Conservation (phyloP, 495 filamentous ascomycete species). For the Aspergillus conjunctus region DNA sequence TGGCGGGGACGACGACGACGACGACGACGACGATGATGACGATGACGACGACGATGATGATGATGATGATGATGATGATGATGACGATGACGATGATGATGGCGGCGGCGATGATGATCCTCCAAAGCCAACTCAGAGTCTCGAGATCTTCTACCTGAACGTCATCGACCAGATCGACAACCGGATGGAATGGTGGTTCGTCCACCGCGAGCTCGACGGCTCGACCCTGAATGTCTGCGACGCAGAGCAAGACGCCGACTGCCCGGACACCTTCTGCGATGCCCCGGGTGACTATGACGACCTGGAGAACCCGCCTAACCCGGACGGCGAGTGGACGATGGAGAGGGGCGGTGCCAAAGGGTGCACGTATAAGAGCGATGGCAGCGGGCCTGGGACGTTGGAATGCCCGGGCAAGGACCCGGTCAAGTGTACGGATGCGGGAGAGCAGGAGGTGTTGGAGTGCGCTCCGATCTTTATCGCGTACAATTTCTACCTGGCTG, state of each 20-base stretch:
- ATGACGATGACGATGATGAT: not conserved
- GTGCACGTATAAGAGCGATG: not conserved
- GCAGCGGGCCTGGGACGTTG: not conserved
- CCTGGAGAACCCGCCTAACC: not conserved
- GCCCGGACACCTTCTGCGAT: not conserved
- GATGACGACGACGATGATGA: not conserved
- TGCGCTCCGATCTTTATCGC: not conserved
- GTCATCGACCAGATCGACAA: not conserved
- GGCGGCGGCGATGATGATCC: not conserved
- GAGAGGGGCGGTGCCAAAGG: not conserved
- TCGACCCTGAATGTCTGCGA: not conserved
- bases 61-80: not conserved
- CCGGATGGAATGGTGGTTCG: not conserved
- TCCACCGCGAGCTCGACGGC: not conserved
- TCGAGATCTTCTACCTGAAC: not conserved
- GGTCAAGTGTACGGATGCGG: not conserved
- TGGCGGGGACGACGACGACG: not conserved
- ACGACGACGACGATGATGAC: not conserved
- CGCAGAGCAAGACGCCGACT: not conserved
- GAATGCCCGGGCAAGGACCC: not conserved
- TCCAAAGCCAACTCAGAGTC: not conserved
- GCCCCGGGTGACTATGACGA: not conserved
- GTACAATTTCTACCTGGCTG: not conserved
- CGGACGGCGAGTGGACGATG: not conserved
- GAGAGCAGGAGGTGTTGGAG: not conserved